Evolutionary conservation across 1,284 basidiomycete species (phyloP).

Genomic region (Cystobasidium sp.): DNA sequence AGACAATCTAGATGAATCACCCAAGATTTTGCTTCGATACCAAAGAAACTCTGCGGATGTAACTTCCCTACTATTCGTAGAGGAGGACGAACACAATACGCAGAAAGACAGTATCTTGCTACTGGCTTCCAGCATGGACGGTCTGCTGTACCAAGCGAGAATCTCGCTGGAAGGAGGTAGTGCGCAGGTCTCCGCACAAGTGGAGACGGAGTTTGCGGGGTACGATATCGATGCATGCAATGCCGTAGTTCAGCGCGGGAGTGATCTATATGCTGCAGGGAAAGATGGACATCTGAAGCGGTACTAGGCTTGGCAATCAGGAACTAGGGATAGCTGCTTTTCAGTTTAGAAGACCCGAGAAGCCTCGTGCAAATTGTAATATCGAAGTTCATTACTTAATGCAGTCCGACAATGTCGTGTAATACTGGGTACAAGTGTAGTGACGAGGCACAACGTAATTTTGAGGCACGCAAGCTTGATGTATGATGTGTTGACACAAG

Average conservation of each 20-base stretch:
- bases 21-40: neutral
- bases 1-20: neutral
- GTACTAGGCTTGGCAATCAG: constrained; percentile 29
- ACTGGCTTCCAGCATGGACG: constrained; percentile 47
- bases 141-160: constrained; percentile 46
- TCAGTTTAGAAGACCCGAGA: no score
- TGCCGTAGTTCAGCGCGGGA: constrained; percentile 16
- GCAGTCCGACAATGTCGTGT: neutral
- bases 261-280: constrained; percentile 38
- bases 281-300: constrained; percentile 46
- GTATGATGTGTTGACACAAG: neutral
- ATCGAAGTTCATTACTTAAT: neutral
- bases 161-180: neutral
- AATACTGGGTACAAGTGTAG: constrained; percentile 9
- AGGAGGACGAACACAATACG: neutral
- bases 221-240: constrained; percentile 47
- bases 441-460: constrained; percentile 6
- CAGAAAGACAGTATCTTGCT: neutral
- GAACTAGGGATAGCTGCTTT: no score
- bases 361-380: no score
- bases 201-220: constrained; percentile 48
- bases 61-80: constrained; percentile 26
- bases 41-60: constrained; percentile 21
- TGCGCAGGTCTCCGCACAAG: neutral
- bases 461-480: neutral